A percentile compares a stretch with the other conserved stretches of the same genome.
Conservation (phyloP, 768 basidiomycete species). For the Boletellus ananiceps region DNA sequence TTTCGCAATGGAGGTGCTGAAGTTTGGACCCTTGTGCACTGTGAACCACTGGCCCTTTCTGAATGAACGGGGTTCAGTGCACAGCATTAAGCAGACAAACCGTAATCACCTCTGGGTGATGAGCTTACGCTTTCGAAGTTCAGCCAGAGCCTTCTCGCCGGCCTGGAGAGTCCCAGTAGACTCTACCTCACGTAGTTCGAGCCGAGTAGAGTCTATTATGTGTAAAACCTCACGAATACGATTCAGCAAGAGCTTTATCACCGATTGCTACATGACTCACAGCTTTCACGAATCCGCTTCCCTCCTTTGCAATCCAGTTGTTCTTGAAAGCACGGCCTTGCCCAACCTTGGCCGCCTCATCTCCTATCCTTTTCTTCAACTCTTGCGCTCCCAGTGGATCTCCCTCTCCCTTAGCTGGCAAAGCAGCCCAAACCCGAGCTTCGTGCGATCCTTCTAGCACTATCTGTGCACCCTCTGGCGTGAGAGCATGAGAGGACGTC, state of each 20-base stretch:
- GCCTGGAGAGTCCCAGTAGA: slow-evolving; percentile 64
- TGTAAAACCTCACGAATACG: slow-evolving; percentile 45
- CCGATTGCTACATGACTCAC: slow-evolving; percentile 43
- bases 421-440: slow-evolving; percentile 85
- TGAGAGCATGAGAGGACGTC: slow-evolving; percentile 65
- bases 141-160: slow-evolving; percentile 80
- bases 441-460: slow-evolving; percentile 86
- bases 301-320: slow-evolving; percentile 93
- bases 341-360: slow-evolving; percentile 87
- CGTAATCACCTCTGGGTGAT: slow-evolving; percentile 65
- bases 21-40: slow-evolving; percentile 77
- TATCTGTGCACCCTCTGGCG: slow-evolving; percentile 79
- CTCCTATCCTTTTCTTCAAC: slow-evolving; percentile 74
- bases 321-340: slow-evolving; percentile 96
- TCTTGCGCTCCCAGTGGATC: slow-evolving; percentile 59
- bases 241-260: not conserved
- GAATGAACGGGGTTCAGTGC: slow-evolving; percentile 4
- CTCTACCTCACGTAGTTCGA: slow-evolving; percentile 69
- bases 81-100: not conserved
- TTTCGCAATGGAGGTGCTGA: slow-evolving; percentile 88
- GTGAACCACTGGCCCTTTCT: slow-evolving; percentile 97
- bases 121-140: slow-evolving; percentile 89
- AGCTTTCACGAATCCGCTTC: slow-evolving; percentile 77
- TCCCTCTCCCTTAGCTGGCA: slow-evolving; percentile 69
- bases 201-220: slow-evolving; percentile 71